A percentile compares a stretch with the other conserved stretches of the same genome.
phyloP scores from a whole-genome alignment of 768 basidiomycete species.

The Psilocybe subaeruginosa region DNA sequence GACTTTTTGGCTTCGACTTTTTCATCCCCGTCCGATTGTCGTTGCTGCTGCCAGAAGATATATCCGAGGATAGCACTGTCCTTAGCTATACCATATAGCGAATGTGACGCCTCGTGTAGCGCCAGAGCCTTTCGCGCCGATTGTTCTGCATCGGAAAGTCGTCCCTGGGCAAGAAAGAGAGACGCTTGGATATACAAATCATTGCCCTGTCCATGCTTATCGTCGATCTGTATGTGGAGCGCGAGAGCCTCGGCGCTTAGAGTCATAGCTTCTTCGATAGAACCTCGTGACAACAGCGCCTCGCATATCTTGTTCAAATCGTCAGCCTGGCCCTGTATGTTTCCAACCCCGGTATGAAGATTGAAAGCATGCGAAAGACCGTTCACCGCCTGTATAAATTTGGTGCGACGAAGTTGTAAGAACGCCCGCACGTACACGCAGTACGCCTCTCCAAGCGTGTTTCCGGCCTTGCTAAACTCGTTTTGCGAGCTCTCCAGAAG shows the following conservation, averaged over 20 bases:
- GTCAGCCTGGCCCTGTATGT: not conserved
- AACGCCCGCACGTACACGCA: constrained; percentile 1
- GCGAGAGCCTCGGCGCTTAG: constrained; percentile 12
- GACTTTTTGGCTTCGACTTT: too few species aligned
- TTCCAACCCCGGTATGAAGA: constrained; percentile 15
- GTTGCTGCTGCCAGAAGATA: constrained; percentile 17
- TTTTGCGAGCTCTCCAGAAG: not conserved
- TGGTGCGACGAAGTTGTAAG: not conserved
- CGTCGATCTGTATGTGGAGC: constrained; percentile 14
- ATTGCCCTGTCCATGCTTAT: constrained; percentile 25
- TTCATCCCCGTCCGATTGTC: not conserved
- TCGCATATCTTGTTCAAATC: not conserved
- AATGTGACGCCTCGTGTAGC: constrained; percentile 16
- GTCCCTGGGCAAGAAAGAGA: constrained; percentile 23
- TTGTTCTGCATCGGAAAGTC: constrained; percentile 23
- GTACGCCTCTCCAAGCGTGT: not conserved
- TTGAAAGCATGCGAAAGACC: constrained; percentile 13
- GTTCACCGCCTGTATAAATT: not conserved
- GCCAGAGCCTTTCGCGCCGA: constrained; percentile 22
- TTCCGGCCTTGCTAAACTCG: not conserved
- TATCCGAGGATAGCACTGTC: constrained; percentile 25
- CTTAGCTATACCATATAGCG: constrained; percentile 16
- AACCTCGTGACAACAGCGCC: not conserved
- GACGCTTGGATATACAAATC: constrained; percentile 28
- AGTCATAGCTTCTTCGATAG: constrained; percentile 17